Percentiles rank a stretch among this genome's conserved stretches.
These are phyloP conservation scores for Castanospermum australe DNA, from an alignment of 306 rosid species.

Conservation along the genomic window DNA sequence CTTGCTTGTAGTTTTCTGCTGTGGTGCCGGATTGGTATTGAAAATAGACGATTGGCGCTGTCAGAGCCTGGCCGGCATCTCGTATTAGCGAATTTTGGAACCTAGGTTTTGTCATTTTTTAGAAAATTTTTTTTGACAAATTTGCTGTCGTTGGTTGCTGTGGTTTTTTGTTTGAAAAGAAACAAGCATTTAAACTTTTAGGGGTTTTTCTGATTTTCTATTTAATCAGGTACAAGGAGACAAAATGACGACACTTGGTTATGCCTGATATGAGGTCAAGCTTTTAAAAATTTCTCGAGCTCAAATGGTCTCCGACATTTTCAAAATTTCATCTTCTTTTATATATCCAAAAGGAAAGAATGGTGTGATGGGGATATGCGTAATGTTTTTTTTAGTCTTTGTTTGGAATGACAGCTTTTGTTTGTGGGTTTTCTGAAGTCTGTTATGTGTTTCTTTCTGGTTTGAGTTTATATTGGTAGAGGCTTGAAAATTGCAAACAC, in stretches of 20 bases:
- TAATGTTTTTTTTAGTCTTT: not conserved
- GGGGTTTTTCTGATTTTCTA: constrained; percentile 21
- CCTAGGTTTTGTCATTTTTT: constrained; percentile 13
- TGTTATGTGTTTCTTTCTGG: too few species aligned
- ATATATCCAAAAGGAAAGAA: not conserved
- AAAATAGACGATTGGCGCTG: too few species aligned
- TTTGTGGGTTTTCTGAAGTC: too few species aligned
- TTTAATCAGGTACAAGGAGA: constrained; percentile 40
- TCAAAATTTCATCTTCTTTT: not conserved
- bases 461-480: too few species aligned
- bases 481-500: constrained; percentile 53
- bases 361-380: not conserved
- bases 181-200: constrained; percentile 2
- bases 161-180: constrained; percentile 12
- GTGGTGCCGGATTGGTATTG: too few species aligned
- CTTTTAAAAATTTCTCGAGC: too few species aligned
- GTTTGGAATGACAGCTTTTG: too few species aligned
- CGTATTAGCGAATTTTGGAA: constrained; percentile 1
- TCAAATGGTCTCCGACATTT: not conserved
- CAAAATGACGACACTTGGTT: too few species aligned
- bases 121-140: not conserved
- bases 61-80: too few species aligned
- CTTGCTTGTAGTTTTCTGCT: too few species aligned
- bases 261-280: too few species aligned
- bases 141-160: constrained; percentile 27